These are phyloP conservation scores for Camptophora hylomeconis DNA, from an alignment of 2,329 filamentous ascomycete genomes.

Conservation along the genomic window DNA sequence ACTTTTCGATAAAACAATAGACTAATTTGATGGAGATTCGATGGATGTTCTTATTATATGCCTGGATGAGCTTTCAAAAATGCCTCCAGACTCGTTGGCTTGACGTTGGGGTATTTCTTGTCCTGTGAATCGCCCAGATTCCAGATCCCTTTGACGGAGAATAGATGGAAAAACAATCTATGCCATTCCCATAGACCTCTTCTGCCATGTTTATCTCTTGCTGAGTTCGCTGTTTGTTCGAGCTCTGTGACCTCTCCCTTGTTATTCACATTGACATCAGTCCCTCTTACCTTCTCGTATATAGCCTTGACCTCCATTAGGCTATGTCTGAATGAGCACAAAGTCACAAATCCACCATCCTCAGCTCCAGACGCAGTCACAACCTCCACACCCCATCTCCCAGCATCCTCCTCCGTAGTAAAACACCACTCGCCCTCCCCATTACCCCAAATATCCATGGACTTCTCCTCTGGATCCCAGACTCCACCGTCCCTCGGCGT, in stretches of 20 bases:
- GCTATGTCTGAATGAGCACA: conserved; percentile 1
- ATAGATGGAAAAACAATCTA: conserved; percentile 1
- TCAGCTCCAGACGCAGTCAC: conserved; percentile 2
- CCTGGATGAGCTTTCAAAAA: too few relatives aligned
- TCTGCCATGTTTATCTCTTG: conserved; percentile 2
- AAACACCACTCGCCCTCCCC: conserved; percentile 2
- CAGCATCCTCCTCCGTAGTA: conserved; percentile 4
- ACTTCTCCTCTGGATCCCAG: not conserved
- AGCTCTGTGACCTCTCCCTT: too few relatives aligned
- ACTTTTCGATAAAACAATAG: too few relatives aligned
- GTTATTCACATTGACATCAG: conserved; percentile 1
- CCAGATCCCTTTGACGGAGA: conserved; percentile 2
- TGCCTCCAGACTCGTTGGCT: too few relatives aligned
- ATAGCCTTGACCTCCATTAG: conserved; percentile 1
- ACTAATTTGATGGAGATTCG: too few relatives aligned
- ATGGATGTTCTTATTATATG: too few relatives aligned
- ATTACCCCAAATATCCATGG: conserved; percentile 1
- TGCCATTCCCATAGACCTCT: too few relatives aligned
- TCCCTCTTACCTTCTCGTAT: conserved; percentile 1
- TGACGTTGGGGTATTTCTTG: too few relatives aligned
- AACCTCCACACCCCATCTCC: conserved; percentile 1
- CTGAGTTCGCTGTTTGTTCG: not conserved
- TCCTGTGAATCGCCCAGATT: conserved; percentile 2
- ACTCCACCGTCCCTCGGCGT: not conserved
- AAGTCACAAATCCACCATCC: conserved; percentile 2